Percentiles rank a stretch among this genome's conserved stretches.
Conservation (phyloP, 164 flowering plant species). For the Saururus chinensis region DNA sequence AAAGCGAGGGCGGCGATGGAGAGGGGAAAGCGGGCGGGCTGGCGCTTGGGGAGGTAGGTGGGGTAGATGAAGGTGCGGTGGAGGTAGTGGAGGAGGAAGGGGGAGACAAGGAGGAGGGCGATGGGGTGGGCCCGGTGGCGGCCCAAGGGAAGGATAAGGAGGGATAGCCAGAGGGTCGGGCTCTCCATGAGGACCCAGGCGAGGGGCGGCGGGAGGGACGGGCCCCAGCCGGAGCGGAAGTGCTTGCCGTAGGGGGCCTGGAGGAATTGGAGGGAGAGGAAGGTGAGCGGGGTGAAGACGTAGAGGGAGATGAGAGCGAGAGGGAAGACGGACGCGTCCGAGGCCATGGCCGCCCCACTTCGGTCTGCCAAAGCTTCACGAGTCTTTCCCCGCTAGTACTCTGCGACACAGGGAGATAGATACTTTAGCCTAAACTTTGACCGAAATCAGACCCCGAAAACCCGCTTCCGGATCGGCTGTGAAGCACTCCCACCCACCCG, state of each 20-base stretch:
- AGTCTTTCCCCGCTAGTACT: no score
- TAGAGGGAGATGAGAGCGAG: no score
- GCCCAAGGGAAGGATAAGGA: constrained; percentile 62
- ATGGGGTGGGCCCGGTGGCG: constrained; percentile 29
- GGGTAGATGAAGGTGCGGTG: constrained; percentile 83
- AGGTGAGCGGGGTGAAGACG: constrained; percentile 46
- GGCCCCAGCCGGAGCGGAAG: constrained; percentile 75
- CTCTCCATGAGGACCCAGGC: constrained; percentile 91
- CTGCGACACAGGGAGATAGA: no score
- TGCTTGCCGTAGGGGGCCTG: constrained; percentile 87
- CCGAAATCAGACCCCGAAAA: no score
- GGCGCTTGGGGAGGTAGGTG: constrained; percentile 24
- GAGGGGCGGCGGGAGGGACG: constrained; percentile 41
- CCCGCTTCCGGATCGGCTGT: no score
- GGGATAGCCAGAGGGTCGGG: constrained; percentile 67
- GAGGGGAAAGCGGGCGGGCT: constrained; percentile 30
- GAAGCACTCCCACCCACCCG: no score
- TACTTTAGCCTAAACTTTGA: no score
- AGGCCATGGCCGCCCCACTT: no score
- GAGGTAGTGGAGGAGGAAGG: constrained; percentile 71
- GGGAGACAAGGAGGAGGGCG: constrained; percentile 43
- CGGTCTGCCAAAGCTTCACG: no score
- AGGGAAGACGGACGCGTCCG: no score
- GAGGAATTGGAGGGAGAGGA: constrained; percentile 43
- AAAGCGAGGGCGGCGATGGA: constrained; percentile 59